Base-by-base conservation (phyloP, 2,329 filamentous ascomycete genomes). In the Ceratocystis variospora region DNA sequence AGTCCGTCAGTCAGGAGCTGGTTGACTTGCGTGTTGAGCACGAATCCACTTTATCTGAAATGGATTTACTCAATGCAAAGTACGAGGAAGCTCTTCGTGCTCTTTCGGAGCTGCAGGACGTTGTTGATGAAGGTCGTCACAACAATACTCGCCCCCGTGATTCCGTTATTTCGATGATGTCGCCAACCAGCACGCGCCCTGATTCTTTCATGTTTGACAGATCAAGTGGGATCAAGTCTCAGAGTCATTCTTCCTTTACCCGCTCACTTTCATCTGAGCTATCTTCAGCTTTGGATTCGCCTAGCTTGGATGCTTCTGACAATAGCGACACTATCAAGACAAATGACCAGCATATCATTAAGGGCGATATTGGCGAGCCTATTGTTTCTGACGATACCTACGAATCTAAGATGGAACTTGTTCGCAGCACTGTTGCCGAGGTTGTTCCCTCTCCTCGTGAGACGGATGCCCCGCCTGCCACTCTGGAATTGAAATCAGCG, bases 261-360 rank as follows among this genome's bases (percentile, higher is more conserved):
- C 90, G 87, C 75, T 96, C 91, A 73, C 87, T 96, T 71, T 96
- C 90, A 70, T 94, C 90, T 78, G 94, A 97, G 78, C 83, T 96
- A 75, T 96, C 90, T 73, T 96, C 88, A 75, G 90, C 84, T 79
- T 84, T 88, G 82, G 88, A 88, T 73, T 89, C 88, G 73, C 84
- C 84, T 71, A 80, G 80, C 71, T 86, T 84, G 69, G 85, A 86
- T 70, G 68, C 71, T 12, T 74, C 76, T 8, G 75, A 74, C 7
- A 81, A 77, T 3, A 75, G 77, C 25, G 64, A 66, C 31, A 79
- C 76, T 4, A 77, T 76, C n/a, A 83, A 79, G 70, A 73, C 77
- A 22, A 70, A 68, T n/a, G 55, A 37, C 28, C 59, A 63, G n/a
- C 45, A 62, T 45, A 46, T 66, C n/a, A n/a, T 48, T 46, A 62